These are phyloP conservation scores for Pseudohalonectria lignicola DNA, from an alignment of 2,329 filamentous ascomycete species.

Conservation along the genomic window DNA sequence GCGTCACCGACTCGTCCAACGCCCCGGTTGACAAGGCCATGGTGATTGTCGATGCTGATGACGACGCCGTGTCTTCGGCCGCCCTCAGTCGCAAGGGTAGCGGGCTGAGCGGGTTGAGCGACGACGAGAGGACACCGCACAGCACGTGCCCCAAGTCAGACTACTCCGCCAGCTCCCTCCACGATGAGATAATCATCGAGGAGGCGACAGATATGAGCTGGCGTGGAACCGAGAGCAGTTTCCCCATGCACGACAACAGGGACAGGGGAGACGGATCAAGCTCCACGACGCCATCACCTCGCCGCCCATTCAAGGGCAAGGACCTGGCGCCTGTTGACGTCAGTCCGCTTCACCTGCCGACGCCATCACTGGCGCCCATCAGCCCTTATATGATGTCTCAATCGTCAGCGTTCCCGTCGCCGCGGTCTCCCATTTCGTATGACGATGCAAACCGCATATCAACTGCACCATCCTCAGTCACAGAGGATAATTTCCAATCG, in stretches of 20 bases:
- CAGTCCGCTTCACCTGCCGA: slow-evolving; percentile 30
- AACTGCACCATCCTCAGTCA: slow-evolving; percentile 63
- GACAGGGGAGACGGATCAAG: slow-evolving; percentile 19
- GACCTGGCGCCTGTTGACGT: slow-evolving; percentile 42
- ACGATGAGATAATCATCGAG: slow-evolving; percentile 39
- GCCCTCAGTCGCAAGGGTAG: slow-evolving; percentile 32
- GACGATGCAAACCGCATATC: slow-evolving; percentile 58
- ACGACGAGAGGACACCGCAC: slow-evolving; percentile 23
- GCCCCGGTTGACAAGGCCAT: slow-evolving; percentile 2
- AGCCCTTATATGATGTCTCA: slow-evolving; percentile 56
- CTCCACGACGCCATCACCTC: slow-evolving; percentile 33
- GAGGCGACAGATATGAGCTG: slow-evolving; percentile 27
- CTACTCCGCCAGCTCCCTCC: slow-evolving; percentile 36
- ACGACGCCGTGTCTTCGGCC: slow-evolving; percentile 9
- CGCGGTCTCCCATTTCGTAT: slow-evolving; percentile 56
- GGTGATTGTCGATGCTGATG: slow-evolving; percentile 4
- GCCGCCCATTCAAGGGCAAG: slow-evolving; percentile 25
- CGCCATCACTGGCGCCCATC: slow-evolving; percentile 34
- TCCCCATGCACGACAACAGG: slow-evolving; percentile 5
- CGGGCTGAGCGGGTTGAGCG: slow-evolving; percentile 32
- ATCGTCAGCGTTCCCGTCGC: slow-evolving; percentile 58
- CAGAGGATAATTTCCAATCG: slow-evolving; percentile 63
- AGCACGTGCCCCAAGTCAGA: slow-evolving; percentile 33
- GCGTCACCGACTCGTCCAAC: slow-evolving; percentile 6
- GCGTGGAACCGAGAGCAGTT: slow-evolving; percentile 7